phyloP scores from a whole-genome alignment of 129 eudicot genomes.

The Pseudognaphalium luteoalbum region DNA sequence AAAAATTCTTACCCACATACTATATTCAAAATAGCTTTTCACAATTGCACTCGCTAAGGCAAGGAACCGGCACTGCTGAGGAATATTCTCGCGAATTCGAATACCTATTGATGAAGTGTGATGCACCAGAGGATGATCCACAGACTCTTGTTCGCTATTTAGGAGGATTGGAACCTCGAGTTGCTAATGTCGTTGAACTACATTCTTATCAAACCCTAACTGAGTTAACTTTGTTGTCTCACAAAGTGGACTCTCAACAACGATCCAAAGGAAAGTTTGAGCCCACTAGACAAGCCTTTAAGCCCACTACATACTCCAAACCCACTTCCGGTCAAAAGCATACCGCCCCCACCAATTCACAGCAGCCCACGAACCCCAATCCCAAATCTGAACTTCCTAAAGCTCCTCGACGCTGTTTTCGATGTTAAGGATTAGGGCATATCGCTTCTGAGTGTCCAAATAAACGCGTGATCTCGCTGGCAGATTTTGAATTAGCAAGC shows the following conservation, averaged over 20 bases:
- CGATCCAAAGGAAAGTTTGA: neutral
- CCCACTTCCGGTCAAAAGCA: neutral
- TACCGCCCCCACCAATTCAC: neutral
- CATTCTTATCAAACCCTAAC: neutral
- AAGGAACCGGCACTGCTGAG: neutral
- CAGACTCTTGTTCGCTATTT: neutral
- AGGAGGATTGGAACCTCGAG: neutral
- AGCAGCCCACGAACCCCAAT: neutral
- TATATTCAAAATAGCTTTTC: neutral
- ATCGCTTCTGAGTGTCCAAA: no score
- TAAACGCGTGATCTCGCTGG: no score
- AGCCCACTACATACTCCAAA: neutral
- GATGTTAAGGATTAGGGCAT: no score
- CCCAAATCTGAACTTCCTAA: no score
- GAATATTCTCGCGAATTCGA: neutral
- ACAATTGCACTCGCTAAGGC: neutral
- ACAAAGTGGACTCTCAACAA: neutral
- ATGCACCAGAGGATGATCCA: neutral
- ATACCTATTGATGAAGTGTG: neutral
- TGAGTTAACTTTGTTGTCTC: neutral
- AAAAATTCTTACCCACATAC: neutral
- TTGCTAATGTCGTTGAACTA: neutral
- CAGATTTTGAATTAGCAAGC: no score
- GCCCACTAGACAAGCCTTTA: neutral
- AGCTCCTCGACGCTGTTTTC: no score